Evolutionary conservation across 495 filamentous ascomycete genomes (phyloP).

Genomic region (Acidomyces sp.): DNA sequence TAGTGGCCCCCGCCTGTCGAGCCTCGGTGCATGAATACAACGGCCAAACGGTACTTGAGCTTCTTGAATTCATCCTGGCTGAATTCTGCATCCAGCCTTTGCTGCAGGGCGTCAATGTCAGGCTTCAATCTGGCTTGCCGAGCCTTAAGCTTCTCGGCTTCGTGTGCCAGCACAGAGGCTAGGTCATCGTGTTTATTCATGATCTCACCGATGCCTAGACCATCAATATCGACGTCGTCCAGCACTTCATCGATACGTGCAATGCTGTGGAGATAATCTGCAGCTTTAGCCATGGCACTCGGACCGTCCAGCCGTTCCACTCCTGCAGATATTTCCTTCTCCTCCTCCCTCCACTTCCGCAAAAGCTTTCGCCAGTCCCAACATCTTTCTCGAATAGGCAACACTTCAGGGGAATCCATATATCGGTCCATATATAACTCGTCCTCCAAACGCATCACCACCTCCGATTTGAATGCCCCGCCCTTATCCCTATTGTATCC

Average conservation of each 20-base stretch:
- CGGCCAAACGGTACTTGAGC: constrained; percentile 70
- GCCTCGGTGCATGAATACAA: constrained; percentile 83
- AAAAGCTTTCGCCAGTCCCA: constrained; percentile 59
- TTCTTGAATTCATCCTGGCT: constrained; percentile 39
- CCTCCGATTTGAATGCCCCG: constrained; percentile 56
- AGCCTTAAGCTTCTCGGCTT: constrained; percentile 31
- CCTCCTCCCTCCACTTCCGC: constrained; percentile 37
- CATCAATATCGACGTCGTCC: constrained; percentile 11
- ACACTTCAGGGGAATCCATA: constrained; percentile 53
- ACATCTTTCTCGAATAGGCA: constrained; percentile 46
- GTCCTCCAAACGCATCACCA: constrained; percentile 61
- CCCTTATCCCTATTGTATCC: constrained; percentile 47
- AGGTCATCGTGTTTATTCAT: constrained; percentile 1
- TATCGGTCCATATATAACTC: constrained; percentile 82
- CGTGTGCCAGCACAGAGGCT: constrained; percentile 4
- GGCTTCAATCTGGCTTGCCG: constrained; percentile 38
- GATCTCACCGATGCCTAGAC: constrained; percentile 3
- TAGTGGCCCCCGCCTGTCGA: constrained; percentile 65
- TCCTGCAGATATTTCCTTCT: constrained; percentile 20
- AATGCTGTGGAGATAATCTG: constrained; percentile 14
- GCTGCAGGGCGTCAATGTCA: constrained; percentile 42
- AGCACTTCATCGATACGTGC: constrained; percentile 13
- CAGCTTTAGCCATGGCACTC: constrained; percentile 16
- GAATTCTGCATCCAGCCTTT: constrained; percentile 48
- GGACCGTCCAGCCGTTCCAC: constrained; percentile 12